A percentile compares a stretch with the other conserved stretches of the same genome.
Evolutionary conservation across 2,329 filamentous ascomycete genomes (phyloP).

Genomic region (Exophiala sideris): DNA sequence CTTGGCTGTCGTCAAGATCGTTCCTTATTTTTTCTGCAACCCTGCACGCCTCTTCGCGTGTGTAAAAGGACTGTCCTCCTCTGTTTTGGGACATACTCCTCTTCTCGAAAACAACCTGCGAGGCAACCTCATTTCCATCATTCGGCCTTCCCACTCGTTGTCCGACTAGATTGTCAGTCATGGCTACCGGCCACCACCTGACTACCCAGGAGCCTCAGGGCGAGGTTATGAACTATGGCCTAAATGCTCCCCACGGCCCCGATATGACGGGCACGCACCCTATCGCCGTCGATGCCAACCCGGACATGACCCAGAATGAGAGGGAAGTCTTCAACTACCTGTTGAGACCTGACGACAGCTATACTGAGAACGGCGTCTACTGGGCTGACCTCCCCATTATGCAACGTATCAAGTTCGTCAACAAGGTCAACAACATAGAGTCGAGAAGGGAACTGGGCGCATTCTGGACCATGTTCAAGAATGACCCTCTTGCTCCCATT

Average conservation of each 20-base stretch:
- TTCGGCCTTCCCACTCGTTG: neutral
- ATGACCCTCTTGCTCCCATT: slow-evolving; percentile 79
- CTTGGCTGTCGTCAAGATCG: slow-evolving; percentile 17
- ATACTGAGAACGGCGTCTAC: slow-evolving; percentile 77
- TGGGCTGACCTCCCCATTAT: slow-evolving; percentile 80
- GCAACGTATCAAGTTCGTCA: slow-evolving; percentile 72
- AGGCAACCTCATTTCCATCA: neutral
- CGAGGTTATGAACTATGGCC: slow-evolving; percentile 21
- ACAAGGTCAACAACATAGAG: slow-evolving; percentile 68
- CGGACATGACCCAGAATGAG: slow-evolving; percentile 57
- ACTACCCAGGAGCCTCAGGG: neutral
- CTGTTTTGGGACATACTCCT: neutral
- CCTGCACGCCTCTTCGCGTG: neutral
- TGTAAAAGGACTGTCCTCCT: neutral
- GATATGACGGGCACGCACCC: slow-evolving; percentile 46
- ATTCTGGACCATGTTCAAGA: slow-evolving; percentile 78
- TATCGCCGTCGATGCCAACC: slow-evolving; percentile 36
- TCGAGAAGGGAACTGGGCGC: slow-evolving; percentile 61
- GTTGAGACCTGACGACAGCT: slow-evolving; percentile 84
- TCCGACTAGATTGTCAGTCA: slow-evolving; percentile 2
- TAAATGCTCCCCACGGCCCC: slow-evolving; percentile 45
- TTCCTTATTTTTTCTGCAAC: slow-evolving; percentile 9
- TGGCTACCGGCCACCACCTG: slow-evolving; percentile 9
- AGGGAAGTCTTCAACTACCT: slow-evolving; percentile 69
- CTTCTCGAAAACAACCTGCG: neutral